Percentiles rank a stretch among this genome's conserved stretches.
Evolutionary conservation across 805 yeast species (phyloP).

Genomic region (Tetrapisispora fleetii): DNA sequence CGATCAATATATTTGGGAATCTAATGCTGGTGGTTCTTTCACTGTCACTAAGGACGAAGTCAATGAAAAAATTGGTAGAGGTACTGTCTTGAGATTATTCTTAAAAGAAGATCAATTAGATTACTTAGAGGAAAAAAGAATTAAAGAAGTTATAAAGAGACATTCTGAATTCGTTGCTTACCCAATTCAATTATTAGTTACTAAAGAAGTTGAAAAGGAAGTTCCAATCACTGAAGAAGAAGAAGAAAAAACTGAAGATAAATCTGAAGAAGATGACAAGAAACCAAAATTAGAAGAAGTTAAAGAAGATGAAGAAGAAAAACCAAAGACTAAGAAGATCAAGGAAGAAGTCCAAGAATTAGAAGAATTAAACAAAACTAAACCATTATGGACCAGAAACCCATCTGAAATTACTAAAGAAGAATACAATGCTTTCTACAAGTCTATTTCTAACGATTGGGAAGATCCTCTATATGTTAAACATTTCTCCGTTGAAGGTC

Average conservation of each 20-base stretch:
- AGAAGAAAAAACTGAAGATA: conserved; percentile 28
- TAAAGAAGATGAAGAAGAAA: conserved; percentile 51
- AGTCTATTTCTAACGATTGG: conserved; percentile 99
- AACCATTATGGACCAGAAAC: conserved; percentile 99
- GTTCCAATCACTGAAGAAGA: conserved; percentile 71
- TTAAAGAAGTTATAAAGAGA: conserved; percentile 97
- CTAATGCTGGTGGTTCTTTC: conserved; percentile 99
- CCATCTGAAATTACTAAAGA: conserved; percentile 96
- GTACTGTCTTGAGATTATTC: conserved; percentile 91
- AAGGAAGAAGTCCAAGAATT: conserved; percentile 91
- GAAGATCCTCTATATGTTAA: conserved; percentile 99
- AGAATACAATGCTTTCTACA: conserved; percentile 98
- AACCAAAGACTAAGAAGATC: conserved; percentile 75
- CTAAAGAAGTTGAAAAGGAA: conserved; percentile 98
- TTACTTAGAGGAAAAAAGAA: conserved; percentile 98
- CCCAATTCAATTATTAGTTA: conserved; percentile 97
- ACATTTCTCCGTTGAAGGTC: conserved; percentile 99
- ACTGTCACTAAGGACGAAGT: conserved; percentile 84
- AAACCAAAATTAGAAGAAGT: conserved; percentile 61
- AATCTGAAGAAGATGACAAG: conserved; percentile 49
- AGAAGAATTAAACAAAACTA: conserved; percentile 97
- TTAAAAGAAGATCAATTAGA: conserved; percentile 98
- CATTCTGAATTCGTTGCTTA: conserved; percentile 98
- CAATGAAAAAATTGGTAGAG: conserved; percentile 84
- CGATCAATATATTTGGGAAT: conserved; percentile 99